Evolutionary conservation across 306 rosid genomes (phyloP), one percentile per base, ranked within the genome.

Genomic region (Pyrus bretschneideri): DNA sequence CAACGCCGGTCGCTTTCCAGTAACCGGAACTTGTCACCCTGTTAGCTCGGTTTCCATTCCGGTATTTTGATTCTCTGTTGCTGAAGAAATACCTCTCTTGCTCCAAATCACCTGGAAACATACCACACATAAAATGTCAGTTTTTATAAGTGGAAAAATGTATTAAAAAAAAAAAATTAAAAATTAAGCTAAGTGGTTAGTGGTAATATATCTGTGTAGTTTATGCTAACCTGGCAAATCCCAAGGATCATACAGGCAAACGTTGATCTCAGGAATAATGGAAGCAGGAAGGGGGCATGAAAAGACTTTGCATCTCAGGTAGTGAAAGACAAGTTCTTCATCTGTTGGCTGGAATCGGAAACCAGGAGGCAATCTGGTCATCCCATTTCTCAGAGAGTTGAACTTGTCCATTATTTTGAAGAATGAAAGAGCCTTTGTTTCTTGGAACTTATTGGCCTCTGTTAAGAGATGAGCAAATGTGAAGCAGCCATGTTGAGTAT

Each of bases 321-420:
- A 95, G 64, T 88, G 91, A 82, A 95, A 95, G 18, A 95, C 90
- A 29, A 95, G 85, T 31, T 95, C 99, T 82, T 92, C 97, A 57
- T 95, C 99, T 3, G 97, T 95, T 30, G 99, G 99, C 83, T 95
- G 89, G 75, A 95, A 95, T 4, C 99, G 90, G 74, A 95, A 95
- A 14, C 99, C 99, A 23, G 99, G 99, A 29, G 97, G 99, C 80
- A 92, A 79, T 85, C 89, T 88, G 63, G 85, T 83, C 52, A 79
- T 73, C 78, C 97, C 96, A 80, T 87, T 67, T 79, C 82, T 87
- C 38, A 86, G 78, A 78, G 80, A 79, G 61, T 84, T 83, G 52
- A 79, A 62, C 89, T 86, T 90, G 35, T 86, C 87, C 92, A 84
- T 93, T 22, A 38, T 76, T 31, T 44, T 10, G 57, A 42, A 22